These are phyloP conservation scores for Botryosphaeria dothidea DNA, from an alignment of 2,329 filamentous ascomycete genomes.

Conservation along the genomic window DNA sequence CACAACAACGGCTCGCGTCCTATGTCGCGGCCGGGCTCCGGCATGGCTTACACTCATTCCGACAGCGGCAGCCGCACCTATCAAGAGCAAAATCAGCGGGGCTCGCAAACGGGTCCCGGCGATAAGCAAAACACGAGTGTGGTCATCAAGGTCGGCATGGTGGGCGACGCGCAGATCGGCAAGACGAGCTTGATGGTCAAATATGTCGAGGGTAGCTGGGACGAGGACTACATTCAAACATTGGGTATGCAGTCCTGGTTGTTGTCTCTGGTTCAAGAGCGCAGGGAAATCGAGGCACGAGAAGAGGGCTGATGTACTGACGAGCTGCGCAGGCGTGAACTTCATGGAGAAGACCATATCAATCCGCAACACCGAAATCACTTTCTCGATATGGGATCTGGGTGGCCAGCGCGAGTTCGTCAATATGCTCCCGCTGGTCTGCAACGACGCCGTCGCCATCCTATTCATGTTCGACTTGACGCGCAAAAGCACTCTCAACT, in stretches of 20 bases:
- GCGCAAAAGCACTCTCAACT: constrained; percentile 96
- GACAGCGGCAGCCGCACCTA: constrained; percentile 44
- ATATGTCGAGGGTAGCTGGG: constrained; percentile 98
- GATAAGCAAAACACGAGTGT: constrained; percentile 63
- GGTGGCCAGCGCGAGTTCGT: constrained; percentile 98
- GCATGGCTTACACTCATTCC: constrained; percentile 51
- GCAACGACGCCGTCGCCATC: constrained; percentile 97
- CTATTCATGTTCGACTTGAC: constrained; percentile 99
- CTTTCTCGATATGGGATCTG: constrained; percentile 98
- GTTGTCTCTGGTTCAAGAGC: constrained; percentile 3
- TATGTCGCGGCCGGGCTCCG: constrained; percentile 51
- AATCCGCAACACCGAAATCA: constrained; percentile 98
- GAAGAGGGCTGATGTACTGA: constrained; percentile 21
- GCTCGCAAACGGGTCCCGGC: constrained; percentile 35
- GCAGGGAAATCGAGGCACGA: not conserved
- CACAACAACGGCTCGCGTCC: constrained; percentile 22
- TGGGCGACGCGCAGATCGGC: constrained; percentile 97
- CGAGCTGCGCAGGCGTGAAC: constrained; percentile 71
- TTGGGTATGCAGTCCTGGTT: constrained; percentile 58
- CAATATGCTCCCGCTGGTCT: constrained; percentile 99
- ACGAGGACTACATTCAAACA: constrained; percentile 99
- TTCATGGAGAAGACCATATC: constrained; percentile 99
- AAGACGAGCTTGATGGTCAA: constrained; percentile 99
- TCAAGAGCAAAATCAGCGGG: constrained; percentile 50
- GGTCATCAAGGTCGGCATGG: constrained; percentile 99